A percentile compares a stretch with the other conserved stretches of the same genome.
Evolutionary conservation across 1,284 basidiomycete species (phyloP).

Genomic region (Mrakiaceae sp.): DNA sequence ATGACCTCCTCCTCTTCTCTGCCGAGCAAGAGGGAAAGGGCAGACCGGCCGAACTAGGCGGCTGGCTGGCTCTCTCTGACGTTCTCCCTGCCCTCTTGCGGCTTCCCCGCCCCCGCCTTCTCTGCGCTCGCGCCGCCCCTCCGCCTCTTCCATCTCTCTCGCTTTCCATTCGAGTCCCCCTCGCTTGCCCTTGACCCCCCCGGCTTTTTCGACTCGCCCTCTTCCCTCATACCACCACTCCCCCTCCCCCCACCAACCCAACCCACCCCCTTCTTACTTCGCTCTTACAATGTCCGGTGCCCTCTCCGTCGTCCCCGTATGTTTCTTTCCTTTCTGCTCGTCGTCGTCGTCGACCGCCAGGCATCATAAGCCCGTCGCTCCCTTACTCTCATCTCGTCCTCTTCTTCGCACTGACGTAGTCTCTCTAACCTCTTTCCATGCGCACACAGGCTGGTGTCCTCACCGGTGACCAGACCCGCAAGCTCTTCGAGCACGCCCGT

Average conservation of each 20-base stretch:
- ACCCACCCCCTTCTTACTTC: background rate
- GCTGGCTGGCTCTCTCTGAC: no score
- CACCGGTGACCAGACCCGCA: constrained; percentile 75
- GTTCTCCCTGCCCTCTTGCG: no score
- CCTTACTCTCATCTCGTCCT: background rate
- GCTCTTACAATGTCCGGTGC: constrained; percentile 25
- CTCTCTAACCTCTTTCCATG: background rate
- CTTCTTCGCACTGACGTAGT: background rate
- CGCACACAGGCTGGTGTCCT: constrained; percentile 62
- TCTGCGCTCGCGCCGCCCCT: no score
- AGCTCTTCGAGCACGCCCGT: constrained; percentile 77
- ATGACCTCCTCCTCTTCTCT: no score
- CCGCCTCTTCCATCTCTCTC: no score
- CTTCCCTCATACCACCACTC: background rate
- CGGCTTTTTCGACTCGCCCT: no score
- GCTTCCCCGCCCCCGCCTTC: no score
- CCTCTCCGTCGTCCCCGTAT: constrained; percentile 31
- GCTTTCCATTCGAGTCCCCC: no score
- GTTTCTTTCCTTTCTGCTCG: constrained; percentile 15
- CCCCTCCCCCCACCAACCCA: background rate
- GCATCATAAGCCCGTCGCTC: background rate
- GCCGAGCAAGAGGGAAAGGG: no score
- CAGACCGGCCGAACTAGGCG: no score
- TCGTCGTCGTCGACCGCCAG: background rate
- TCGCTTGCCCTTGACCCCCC: no score